Percentiles rank a stretch among this genome's conserved stretches.
Evolutionary conservation across 2,329 filamentous ascomycete genomes (phyloP).

Genomic region (Scedosporium minutisporum): DNA sequence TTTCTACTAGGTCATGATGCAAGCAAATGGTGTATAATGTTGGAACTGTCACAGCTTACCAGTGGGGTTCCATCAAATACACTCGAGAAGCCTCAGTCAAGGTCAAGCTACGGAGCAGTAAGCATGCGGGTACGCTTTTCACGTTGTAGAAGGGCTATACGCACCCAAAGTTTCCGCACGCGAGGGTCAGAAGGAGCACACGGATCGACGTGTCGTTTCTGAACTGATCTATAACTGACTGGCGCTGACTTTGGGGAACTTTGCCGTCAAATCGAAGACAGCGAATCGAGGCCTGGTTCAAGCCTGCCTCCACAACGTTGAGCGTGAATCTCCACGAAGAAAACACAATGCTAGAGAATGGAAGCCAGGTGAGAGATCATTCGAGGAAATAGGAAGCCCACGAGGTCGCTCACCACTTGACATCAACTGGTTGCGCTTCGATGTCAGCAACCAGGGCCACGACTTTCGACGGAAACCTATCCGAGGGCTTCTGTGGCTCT

Average conservation of each 20-base stretch:
- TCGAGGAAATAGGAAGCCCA: too few relatives aligned
- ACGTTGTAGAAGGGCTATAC: slow-evolving; percentile 8
- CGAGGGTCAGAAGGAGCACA: neutral
- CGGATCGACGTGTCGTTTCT: slow-evolving; percentile 22
- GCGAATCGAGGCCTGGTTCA: slow-evolving; percentile 23
- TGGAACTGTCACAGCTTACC: slow-evolving; percentile 14
- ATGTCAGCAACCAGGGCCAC: slow-evolving; percentile 23
- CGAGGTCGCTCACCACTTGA: slow-evolving; percentile 26
- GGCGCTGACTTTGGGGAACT: slow-evolving; percentile 29
- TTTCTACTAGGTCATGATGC: too few relatives aligned
- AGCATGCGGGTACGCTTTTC: neutral
- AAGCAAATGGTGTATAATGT: too few relatives aligned
- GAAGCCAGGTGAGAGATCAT: slow-evolving; percentile 5
- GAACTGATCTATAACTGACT: slow-evolving; percentile 29
- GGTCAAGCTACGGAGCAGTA: slow-evolving; percentile 24
- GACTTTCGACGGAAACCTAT: slow-evolving; percentile 21
- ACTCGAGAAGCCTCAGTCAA: slow-evolving; percentile 36
- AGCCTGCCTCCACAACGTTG: slow-evolving; percentile 30
- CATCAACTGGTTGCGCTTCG: slow-evolving; percentile 11
- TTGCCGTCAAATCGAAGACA: slow-evolving; percentile 37
- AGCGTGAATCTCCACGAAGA: slow-evolving; percentile 40
- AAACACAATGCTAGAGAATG: slow-evolving; percentile 34
- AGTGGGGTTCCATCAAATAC: slow-evolving; percentile 42
- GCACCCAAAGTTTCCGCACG: slow-evolving; percentile 27
- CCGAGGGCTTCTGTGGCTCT: slow-evolving; percentile 15